Evolutionary conservation across 176 grass and related monocot species (phyloP), one percentile per base, ranked within the genome.

Genomic region (Oropetium thomaeum): DNA sequence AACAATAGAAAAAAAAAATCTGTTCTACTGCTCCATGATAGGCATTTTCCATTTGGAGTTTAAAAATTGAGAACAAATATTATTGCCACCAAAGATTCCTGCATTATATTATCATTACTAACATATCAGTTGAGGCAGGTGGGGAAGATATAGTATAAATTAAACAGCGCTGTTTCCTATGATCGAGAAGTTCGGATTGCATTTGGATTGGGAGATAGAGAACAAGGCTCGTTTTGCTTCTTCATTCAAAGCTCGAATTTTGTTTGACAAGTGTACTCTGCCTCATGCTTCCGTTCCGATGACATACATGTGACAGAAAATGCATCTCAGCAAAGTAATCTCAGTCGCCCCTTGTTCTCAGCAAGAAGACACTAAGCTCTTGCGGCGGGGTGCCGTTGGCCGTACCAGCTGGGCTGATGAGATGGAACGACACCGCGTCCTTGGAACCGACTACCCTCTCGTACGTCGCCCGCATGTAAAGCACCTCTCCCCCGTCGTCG

Each of bases 291-390:
- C 12, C 53, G 14, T 70, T 53, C 10, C 26, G 16, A 0, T 25
- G 30, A 55, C 67, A 31, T 62, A n/a, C n/a, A n/a, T n/a, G n/a
- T n/a, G n/a, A n/a, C n/a, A n/a, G n/a, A n/a, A n/a, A n/a, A n/a
- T n/a, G n/a, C n/a, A n/a, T n/a, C n/a, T n/a, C n/a, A n/a, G n/a
- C n/a, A n/a, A n/a, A n/a, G n/a, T n/a, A n/a, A 52, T 55, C 9
- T 57, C 53, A 57, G 5, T 57, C 53, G 5, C 53, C 76, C 45
- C 78, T 70, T 10, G 79, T 83, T 17, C 88, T 68, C 37, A 79
- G 79, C 69, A 90, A 59, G 69, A 86, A 90, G 34, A 90, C 69
- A 69, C 88, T 90, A 25, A 90, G 88, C 69, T 86, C 88, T 47
- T 90, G 83, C 4, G 88, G 67, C 23, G 88, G 74, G 79, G 83